A percentile compares a stretch with the other conserved stretches of the same genome.
These are phyloP conservation scores for Lagenidium giganteum DNA, from an alignment of 352 stramenopile species.

Conservation along the genomic window DNA sequence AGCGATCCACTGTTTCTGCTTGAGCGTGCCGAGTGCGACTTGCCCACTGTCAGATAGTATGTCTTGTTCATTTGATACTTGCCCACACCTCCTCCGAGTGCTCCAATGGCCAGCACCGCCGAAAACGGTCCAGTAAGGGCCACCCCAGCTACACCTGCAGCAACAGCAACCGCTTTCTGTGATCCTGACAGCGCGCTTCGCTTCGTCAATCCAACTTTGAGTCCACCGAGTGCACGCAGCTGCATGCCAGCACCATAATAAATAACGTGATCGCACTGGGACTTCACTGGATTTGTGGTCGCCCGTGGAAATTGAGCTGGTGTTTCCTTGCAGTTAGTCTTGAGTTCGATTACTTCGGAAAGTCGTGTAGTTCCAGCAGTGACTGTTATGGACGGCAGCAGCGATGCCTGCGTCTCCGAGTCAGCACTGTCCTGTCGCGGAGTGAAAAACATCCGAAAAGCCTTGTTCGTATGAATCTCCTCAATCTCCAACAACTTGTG, in stretches of 20 bases:
- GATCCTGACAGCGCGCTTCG: conserved; percentile 45
- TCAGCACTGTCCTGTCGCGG: conserved; percentile 20
- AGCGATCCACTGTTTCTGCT: conserved; percentile 9
- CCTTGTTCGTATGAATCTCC: conserved; percentile 27
- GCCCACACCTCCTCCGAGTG: conserved; percentile 42
- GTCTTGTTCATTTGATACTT: conserved; percentile 71
- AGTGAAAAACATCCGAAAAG: conserved; percentile 44
- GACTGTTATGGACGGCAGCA: conserved; percentile 1
- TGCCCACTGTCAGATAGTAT: conserved; percentile 41
- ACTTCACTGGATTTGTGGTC: conserved; percentile 15
- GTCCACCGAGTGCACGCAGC: conserved; percentile 41
- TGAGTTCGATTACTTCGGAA: no score
- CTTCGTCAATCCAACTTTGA: conserved; percentile 43
- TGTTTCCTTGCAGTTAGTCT: no score
- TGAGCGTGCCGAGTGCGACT: no score
- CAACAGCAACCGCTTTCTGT: conserved; percentile 47
- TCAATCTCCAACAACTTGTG: conserved; percentile 58
- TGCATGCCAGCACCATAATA: conserved; percentile 40
- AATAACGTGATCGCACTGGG: conserved; percentile 23
- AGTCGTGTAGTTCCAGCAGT: no score
- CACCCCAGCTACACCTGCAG: conserved; percentile 42
- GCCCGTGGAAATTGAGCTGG: no score
- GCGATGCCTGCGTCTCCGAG: neutral
- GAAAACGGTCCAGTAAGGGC: conserved; percentile 48
- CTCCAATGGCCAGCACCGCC: conserved; percentile 42